Evolutionary conservation across 2,329 filamentous ascomycete species (phyloP).

Genomic region (Epichloe glyceriae): DNA sequence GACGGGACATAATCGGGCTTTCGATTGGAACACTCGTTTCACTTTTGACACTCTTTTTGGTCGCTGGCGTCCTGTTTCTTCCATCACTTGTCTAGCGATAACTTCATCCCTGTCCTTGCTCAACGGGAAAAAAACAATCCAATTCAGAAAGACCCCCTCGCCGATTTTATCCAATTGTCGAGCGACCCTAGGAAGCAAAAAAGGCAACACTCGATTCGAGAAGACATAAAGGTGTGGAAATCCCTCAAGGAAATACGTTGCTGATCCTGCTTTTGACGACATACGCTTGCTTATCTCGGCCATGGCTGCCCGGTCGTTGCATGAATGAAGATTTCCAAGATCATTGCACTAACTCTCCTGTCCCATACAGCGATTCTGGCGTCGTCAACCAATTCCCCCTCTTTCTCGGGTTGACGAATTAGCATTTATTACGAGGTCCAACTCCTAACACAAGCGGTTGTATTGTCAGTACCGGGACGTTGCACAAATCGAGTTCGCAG

Average conservation of each 20-base stretch:
- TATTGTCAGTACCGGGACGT: not conserved
- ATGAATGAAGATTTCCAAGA: not conserved
- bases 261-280: not conserved
- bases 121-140: not conserved
- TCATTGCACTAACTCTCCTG: not conserved
- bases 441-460: not conserved
- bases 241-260: not conserved
- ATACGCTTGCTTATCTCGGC: too few species aligned
- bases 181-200: not conserved
- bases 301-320: not conserved
- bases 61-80: slow-evolving; percentile 43
- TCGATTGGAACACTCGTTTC: slow-evolving; percentile 27
- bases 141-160: not conserved
- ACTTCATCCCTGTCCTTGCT: slow-evolving; percentile 6
- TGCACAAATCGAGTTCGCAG: not conserved
- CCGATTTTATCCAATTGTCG: not conserved
- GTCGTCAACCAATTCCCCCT: not conserved
- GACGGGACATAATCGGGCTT: not conserved
- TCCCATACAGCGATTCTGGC: not conserved
- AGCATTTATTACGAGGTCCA: not conserved
- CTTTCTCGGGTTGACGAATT: not conserved
- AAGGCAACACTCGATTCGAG: not conserved
- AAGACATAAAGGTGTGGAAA: slow-evolving; percentile 1
- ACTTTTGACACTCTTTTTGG: slow-evolving; percentile 21
- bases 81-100: slow-evolving; percentile 20